phyloP scores from a whole-genome alignment of 2,329 filamentous ascomycete genomes.

The Lachnellula suecica region DNA sequence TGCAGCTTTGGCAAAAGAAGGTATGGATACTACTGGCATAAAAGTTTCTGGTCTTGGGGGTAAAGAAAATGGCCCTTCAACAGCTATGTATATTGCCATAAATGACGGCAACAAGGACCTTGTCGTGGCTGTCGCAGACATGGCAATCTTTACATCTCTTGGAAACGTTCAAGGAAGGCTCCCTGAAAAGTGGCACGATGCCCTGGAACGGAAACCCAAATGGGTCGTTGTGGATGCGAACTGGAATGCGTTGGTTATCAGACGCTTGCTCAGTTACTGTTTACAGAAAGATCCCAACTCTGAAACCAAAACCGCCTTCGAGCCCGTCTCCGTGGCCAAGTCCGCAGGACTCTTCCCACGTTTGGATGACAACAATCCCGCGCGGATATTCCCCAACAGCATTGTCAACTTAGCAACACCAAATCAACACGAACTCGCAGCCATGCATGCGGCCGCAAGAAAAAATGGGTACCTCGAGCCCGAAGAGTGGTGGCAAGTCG shows the following conservation, averaged over 20 bases:
- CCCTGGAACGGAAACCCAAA: slow-evolving; percentile 33
- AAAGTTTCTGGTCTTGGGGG: neutral
- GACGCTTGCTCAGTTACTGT: slow-evolving; percentile 63
- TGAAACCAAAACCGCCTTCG: slow-evolving; percentile 71
- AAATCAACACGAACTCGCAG: slow-evolving; percentile 76
- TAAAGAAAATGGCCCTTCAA: slow-evolving; percentile 51
- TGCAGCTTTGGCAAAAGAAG: slow-evolving; percentile 60
- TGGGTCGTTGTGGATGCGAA: slow-evolving; percentile 89
- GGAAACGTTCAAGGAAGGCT: slow-evolving; percentile 33
- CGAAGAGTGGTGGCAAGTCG: slow-evolving; percentile 72
- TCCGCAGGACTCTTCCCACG: slow-evolving; percentile 61
- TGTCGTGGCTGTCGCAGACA: slow-evolving; percentile 92
- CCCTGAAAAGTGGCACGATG: neutral
- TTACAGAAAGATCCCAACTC: slow-evolving; percentile 21
- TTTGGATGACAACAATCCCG: neutral
- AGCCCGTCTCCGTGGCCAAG: slow-evolving; percentile 86
- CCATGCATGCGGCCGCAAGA: slow-evolving; percentile 74
- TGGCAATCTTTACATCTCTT: slow-evolving; percentile 61
- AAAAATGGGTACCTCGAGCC: slow-evolving; percentile 67
- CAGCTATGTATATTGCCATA: slow-evolving; percentile 87
- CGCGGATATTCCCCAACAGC: slow-evolving; percentile 54
- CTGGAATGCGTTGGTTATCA: slow-evolving; percentile 68
- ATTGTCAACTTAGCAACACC: slow-evolving; percentile 77
- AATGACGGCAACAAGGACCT: slow-evolving; percentile 84
- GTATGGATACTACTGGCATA: slow-evolving; percentile 65